Base-by-base conservation (phyloP, 352 stramenopile genomes). In the Globisporangium spiculum region DNA sequence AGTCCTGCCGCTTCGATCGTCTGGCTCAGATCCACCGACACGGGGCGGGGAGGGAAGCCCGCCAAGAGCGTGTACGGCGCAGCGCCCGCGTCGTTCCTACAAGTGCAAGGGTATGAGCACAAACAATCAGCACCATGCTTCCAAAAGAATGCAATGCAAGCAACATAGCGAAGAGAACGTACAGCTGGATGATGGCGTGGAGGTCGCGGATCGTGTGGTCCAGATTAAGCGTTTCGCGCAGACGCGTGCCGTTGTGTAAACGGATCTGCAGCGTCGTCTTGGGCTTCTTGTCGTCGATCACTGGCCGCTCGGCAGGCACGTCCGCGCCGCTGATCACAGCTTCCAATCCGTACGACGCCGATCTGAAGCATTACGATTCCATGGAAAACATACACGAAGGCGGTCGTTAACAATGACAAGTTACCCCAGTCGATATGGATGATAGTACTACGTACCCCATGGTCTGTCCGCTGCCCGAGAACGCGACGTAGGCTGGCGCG, bases 1-100 rank as follows among this genome's bases (percentile, higher is more conserved):
- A 99, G 83, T 26, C 94, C 94, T 1, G 94, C 94, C 22, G 82
- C 82, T 34, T 98, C 89, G 60, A 99, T 86, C 7, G 91, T 98
- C 67, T 85, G 77, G 20, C 81, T 77, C 66, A 96, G 76, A 72
- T 98, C 84, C 26, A 73, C 81, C 18, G 90, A 84, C 63, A 99
- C 80, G 1, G 90, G 86, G 27, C 86, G 87, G 0, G 96, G 96
- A 9, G 95, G 96, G 76, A 97, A 99, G 3, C 96, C 96, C 14
- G 89, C 82, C 34, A 98, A 79, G 32, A 99, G 79, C 30, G 92
- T 90, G 76, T 98, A 99, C 56, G 88, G 72, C 69, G 90, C 79
- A 6, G 57, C 75, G 9, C 76, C 87, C 8, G 83, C 88, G n/a
- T 84, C 80, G 54, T 93, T 92, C 54, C 87, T 96, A 26, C 9